Evolutionary conservation across 2,329 filamentous ascomycete species (phyloP).

Genomic region (Fusarium sterilihyphosum): DNA sequence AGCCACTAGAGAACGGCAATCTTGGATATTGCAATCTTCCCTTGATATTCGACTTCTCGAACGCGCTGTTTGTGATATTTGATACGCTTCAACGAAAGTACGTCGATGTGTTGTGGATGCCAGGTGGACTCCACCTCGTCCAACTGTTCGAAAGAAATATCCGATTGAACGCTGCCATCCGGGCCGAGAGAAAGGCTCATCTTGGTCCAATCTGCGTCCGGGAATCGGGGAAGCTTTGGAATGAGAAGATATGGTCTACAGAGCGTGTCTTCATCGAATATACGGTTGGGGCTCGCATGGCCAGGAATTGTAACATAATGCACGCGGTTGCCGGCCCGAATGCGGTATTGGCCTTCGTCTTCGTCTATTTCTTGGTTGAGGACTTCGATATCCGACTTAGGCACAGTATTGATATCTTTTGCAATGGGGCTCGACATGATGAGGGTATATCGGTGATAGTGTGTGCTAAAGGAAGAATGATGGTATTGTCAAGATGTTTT

Average conservation of each 20-base stretch:
- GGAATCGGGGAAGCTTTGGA: not conserved
- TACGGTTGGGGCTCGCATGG: not conserved
- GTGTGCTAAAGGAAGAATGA: not conserved
- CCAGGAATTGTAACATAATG: not conserved
- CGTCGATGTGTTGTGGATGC: not conserved
- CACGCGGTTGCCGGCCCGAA: not conserved
- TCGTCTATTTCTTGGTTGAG: not conserved
- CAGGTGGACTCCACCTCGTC: not conserved
- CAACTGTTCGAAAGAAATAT: not conserved
- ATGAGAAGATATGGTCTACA: not conserved
- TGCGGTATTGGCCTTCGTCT: not conserved
- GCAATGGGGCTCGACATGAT: fast-evolving
- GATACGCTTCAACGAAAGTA: not conserved
- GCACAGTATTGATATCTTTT: not conserved
- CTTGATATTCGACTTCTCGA: not conserved
- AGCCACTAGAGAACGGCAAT: not conserved
- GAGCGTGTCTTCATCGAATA: fast-evolving
- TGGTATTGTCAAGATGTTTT: not conserved
- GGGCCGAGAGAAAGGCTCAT: not conserved
- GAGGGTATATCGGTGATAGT: not conserved
- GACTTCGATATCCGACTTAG: not conserved
- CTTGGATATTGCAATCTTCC: not conserved
- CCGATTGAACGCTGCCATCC: not conserved
- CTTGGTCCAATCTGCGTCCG: not conserved
- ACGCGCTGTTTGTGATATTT: not conserved